phyloP scores from a whole-genome alignment of 805 yeast species.

The Metschnikowia cerradonensis region DNA sequence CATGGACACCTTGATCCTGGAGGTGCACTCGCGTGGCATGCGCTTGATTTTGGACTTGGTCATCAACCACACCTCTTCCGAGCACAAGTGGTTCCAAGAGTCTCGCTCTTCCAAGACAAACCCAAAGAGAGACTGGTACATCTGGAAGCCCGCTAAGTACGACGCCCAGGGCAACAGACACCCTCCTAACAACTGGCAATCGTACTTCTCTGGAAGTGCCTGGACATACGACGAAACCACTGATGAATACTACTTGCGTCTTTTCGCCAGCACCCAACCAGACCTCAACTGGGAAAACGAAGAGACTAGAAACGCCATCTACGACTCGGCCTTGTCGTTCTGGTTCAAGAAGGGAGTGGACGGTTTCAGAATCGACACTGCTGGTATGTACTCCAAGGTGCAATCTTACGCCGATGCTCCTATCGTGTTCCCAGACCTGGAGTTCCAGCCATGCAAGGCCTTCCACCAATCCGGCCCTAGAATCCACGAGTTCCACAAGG shows the following conservation, averaged over 20 bases:
- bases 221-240: conserved; percentile 55
- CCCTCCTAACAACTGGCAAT: conserved; percentile 57
- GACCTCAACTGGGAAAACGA: conserved; percentile 61
- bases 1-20: conserved; percentile 45
- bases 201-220: conserved; percentile 51
- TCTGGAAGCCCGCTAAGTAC: conserved; percentile 50
- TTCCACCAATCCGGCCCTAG: conserved; percentile 47
- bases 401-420: conserved; percentile 48
- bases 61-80: conserved; percentile 53
- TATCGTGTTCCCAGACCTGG: conserved; percentile 35
- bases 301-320: conserved; percentile 36
- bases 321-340: conserved; percentile 45
- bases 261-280: conserved; percentile 54
- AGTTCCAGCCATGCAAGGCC: conserved; percentile 36
- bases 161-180: conserved; percentile 47
- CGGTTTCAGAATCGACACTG: conserved; percentile 58
- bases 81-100: conserved; percentile 57
- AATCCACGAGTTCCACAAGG: conserved; percentile 55
- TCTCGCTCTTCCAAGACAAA: conserved; percentile 47
- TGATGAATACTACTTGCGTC: conserved; percentile 51
- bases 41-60: conserved; percentile 53
- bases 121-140: conserved; percentile 59
- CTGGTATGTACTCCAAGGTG: conserved; percentile 49
- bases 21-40: conserved; percentile 47
- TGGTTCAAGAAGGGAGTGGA: conserved; percentile 57